Conservation (phyloP, 2,329 filamentous ascomycete species). For the Ceratocystis albifundus region DNA sequence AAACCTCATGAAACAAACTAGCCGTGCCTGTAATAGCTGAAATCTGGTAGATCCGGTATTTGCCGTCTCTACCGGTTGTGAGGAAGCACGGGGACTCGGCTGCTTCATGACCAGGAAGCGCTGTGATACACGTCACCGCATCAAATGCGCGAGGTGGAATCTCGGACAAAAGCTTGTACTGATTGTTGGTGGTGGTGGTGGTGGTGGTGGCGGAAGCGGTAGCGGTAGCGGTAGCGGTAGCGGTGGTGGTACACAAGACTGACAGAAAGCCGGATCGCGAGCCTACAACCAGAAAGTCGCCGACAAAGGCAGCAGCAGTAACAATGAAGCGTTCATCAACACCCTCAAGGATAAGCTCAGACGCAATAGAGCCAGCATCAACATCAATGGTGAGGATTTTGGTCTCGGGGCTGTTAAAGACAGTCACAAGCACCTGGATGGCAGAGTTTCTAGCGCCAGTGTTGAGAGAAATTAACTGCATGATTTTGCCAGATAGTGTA, state of each 20-base stretch:
- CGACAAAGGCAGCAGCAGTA: conserved; percentile 36
- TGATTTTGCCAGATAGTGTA: conserved; percentile 38
- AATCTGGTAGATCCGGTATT: conserved; percentile 53
- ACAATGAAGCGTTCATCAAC: conserved; percentile 41
- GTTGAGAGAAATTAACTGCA: conserved; percentile 36
- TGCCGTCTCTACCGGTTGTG: conserved; percentile 66
- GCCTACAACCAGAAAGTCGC: conserved; percentile 40
- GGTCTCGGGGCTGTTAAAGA: conserved; percentile 37
- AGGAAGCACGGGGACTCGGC: conserved; percentile 41
- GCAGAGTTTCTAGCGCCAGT: background rate
- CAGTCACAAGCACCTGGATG: conserved; percentile 35
- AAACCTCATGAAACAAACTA: conserved; percentile 52
- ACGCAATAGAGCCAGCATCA: conserved; percentile 27
- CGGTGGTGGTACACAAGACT: conserved; percentile 27
- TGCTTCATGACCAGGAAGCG: conserved; percentile 31
- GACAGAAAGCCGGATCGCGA: conserved; percentile 43
- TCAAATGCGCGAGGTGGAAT: conserved; percentile 32
- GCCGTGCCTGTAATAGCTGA: conserved; percentile 24
- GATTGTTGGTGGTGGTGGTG: conserved; percentile 9
- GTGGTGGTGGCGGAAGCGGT: too few relatives aligned
- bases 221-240: too few relatives aligned
- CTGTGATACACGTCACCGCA: conserved; percentile 55
- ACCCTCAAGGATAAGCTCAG: conserved; percentile 29
- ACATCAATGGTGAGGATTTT: conserved; percentile 34
- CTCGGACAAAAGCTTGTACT: conserved; percentile 18